A percentile compares a stretch with the other conserved stretches of the same genome.
These are phyloP conservation scores for Neurospora sp. DNA, from an alignment of 2,329 filamentous ascomycete genomes.

Conservation along the genomic window DNA sequence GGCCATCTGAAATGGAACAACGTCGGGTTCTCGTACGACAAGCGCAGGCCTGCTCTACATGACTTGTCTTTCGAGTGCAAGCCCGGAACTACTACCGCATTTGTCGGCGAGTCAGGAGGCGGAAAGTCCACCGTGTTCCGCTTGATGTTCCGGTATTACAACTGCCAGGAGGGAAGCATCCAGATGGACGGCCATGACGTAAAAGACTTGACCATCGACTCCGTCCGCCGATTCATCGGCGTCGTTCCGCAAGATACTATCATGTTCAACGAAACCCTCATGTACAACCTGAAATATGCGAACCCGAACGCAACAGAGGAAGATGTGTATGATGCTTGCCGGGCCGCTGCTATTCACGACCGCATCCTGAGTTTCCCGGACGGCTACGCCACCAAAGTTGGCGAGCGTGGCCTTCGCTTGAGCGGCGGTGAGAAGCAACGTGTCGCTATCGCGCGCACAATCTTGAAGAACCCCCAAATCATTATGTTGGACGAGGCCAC, in stretches of 20 bases:
- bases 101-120: constrained; percentile 93
- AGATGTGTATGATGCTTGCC: constrained; percentile 41
- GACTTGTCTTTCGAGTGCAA: constrained; percentile 76
- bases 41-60: constrained; percentile 73
- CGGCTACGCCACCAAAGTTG: constrained; percentile 43
- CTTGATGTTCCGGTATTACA: constrained; percentile 94
- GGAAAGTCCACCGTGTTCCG: constrained; percentile 97
- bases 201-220: constrained; percentile 82
- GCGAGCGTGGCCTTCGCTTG: constrained; percentile 42
- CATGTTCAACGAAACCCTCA: constrained; percentile 43
- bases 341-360: constrained; percentile 44
- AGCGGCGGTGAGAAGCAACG: constrained; percentile 54
- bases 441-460: constrained; percentile 52
- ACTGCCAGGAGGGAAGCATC: constrained; percentile 69
- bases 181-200: constrained; percentile 79
- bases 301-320: constrained; percentile 37
- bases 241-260: constrained; percentile 96
- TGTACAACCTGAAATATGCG: constrained; percentile 46
- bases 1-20: constrained; percentile 82
- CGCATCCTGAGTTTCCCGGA: constrained; percentile 43
- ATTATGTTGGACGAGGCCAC: constrained; percentile 65
- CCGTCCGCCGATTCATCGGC: constrained; percentile 81
- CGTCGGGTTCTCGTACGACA: constrained; percentile 85
- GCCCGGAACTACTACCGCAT: constrained; percentile 87
- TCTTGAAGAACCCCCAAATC: constrained; percentile 60